These are phyloP conservation scores for Trichosanthes truncata DNA, from an alignment of 306 rosid species.

Conservation along the genomic window DNA sequence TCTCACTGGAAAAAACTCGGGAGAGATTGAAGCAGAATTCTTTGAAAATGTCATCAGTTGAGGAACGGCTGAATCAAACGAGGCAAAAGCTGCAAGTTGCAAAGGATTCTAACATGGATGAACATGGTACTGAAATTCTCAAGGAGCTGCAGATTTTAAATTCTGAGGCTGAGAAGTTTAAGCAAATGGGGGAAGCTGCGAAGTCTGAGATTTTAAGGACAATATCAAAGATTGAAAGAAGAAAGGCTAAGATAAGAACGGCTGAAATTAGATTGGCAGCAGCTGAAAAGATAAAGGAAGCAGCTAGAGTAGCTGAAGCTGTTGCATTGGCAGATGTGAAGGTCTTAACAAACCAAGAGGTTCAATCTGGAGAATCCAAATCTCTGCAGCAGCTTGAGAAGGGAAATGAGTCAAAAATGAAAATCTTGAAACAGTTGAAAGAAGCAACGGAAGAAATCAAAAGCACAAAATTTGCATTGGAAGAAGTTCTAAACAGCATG, in stretches of 20 bases:
- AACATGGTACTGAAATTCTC: slow-evolving; percentile 34
- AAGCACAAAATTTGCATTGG: slow-evolving; percentile 56
- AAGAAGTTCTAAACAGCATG: slow-evolving; percentile 69
- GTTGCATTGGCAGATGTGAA: slow-evolving; percentile 60
- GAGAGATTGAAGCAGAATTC: slow-evolving; percentile 58
- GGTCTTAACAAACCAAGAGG: slow-evolving; percentile 33
- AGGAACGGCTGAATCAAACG: slow-evolving; percentile 67
- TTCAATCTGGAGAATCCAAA: slow-evolving; percentile 21
- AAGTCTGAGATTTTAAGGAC: slow-evolving; percentile 51
- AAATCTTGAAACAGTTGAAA: slow-evolving; percentile 55
- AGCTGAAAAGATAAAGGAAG: slow-evolving; percentile 81
- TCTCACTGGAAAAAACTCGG: slow-evolving; percentile 57
- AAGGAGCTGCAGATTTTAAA: slow-evolving; percentile 58
- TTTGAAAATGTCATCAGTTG: slow-evolving; percentile 52
- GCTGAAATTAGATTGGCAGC: slow-evolving; percentile 75
- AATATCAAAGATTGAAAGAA: slow-evolving; percentile 71
- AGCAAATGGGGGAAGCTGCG: slow-evolving; percentile 67
- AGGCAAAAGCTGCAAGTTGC: slow-evolving; percentile 46
- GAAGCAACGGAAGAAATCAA: slow-evolving; percentile 76
- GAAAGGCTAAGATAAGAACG: slow-evolving; percentile 57
- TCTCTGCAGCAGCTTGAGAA: slow-evolving; percentile 46
- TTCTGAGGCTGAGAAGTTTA: slow-evolving; percentile 70
- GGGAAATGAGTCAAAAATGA: slow-evolving; percentile 45
- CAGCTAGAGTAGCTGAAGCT: slow-evolving; percentile 79
- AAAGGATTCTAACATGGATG: slow-evolving; percentile 45